Percentiles rank a stretch among this genome's conserved stretches.
These are phyloP conservation scores for Fusarium albosuccineum DNA, from an alignment of 2,329 filamentous ascomycete species.

Conservation along the genomic window DNA sequence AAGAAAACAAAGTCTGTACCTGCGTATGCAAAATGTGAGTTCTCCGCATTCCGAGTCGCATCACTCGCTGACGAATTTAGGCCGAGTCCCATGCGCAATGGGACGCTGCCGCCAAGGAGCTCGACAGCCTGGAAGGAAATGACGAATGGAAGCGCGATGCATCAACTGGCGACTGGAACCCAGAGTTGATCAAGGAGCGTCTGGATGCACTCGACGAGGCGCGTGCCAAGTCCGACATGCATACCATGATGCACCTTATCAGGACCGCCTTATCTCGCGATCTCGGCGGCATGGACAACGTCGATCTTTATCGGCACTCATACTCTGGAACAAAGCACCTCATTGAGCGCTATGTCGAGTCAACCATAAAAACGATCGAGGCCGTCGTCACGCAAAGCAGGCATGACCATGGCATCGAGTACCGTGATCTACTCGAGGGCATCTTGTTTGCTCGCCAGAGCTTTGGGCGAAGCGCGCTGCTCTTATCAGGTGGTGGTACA, in stretches of 20 bases:
- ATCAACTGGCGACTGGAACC: conserved; percentile 76
- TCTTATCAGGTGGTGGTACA: conserved; percentile 87
- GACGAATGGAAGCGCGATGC: conserved; percentile 82
- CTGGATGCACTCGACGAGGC: conserved; percentile 81
- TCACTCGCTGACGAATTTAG: conserved; percentile 54
- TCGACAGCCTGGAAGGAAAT: conserved; percentile 85
- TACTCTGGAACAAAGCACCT: conserved; percentile 88
- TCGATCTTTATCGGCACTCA: conserved; percentile 84
- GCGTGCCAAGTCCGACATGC: conserved; percentile 77
- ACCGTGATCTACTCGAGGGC: conserved; percentile 73
- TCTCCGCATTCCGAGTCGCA: neutral
- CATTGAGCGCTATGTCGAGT: conserved; percentile 89
- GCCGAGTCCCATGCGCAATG: conserved; percentile 79
- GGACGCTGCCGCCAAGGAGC: conserved; percentile 79
- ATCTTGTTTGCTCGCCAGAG: conserved; percentile 80
- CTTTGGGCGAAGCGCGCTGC: conserved; percentile 85
- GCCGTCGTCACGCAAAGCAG: conserved; percentile 74
- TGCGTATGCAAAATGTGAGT: conserved; percentile 75
- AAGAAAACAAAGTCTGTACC: conserved; percentile 71
- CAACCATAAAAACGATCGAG: conserved; percentile 79
- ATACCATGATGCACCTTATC: conserved; percentile 82
- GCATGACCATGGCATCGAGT: conserved; percentile 66
- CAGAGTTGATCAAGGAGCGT: conserved; percentile 75
- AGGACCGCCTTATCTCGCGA: conserved; percentile 85
- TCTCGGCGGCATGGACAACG: conserved; percentile 87